These are phyloP conservation scores for Mycosphaerella arachidis DNA, from an alignment of 2,329 filamentous ascomycete species.

Conservation along the genomic window DNA sequence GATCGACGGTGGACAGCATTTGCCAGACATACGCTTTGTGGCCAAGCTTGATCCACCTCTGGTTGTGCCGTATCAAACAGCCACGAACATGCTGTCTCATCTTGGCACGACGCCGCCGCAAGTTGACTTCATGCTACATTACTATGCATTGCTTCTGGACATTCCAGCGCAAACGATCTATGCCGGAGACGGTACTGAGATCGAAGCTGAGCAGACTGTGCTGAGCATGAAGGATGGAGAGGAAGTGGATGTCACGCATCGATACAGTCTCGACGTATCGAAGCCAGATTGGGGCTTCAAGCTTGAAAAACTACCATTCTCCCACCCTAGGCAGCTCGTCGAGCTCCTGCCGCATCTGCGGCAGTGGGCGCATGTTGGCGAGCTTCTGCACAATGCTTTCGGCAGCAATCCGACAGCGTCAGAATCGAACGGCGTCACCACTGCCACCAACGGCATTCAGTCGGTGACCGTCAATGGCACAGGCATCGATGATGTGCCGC, in stretches of 20 bases:
- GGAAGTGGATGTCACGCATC: slow-evolving; percentile 33
- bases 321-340: slow-evolving; percentile 71
- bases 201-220: slow-evolving; percentile 8
- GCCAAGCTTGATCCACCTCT: slow-evolving; percentile 71
- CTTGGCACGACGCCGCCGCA: slow-evolving; percentile 55
- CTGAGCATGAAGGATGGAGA: slow-evolving; percentile 8
- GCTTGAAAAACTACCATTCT: slow-evolving; percentile 66
- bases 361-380: slow-evolving; percentile 69
- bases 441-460: neutral
- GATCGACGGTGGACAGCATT: slow-evolving; percentile 47
- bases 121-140: slow-evolving; percentile 15
- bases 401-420: neutral
- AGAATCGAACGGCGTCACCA: neutral
- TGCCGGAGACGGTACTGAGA: neutral
- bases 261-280: slow-evolving; percentile 63
- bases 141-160: slow-evolving; percentile 23
- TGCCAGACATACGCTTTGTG: slow-evolving; percentile 69
- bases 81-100: slow-evolving; percentile 57
- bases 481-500: neutral
- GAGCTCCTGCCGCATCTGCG: slow-evolving; percentile 68
- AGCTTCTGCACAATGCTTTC: slow-evolving; percentile 49
- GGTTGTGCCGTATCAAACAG: slow-evolving; percentile 61
- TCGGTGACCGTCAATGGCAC: neutral
- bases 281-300: slow-evolving; percentile 68
- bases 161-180: neutral